phyloP scores from a whole-genome alignment of 371 early-diverging fungal species.

The Mortierella sp. region DNA sequence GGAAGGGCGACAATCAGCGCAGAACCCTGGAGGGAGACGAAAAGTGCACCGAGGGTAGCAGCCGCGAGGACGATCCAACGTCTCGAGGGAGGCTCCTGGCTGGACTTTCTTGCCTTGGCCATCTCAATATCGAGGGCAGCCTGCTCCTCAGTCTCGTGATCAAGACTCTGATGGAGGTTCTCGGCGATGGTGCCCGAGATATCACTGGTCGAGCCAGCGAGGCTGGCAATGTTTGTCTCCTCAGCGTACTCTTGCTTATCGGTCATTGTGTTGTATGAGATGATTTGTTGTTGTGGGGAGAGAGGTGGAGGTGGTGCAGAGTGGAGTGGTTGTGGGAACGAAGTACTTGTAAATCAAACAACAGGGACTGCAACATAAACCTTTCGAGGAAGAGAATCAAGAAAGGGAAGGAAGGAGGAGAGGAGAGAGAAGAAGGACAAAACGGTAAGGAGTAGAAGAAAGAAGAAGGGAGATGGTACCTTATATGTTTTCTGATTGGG shows the following conservation, averaged over 20 bases:
- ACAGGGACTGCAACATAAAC: not conserved
- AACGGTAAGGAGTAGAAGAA: not conserved
- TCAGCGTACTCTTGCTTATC: slow-evolving; percentile 35
- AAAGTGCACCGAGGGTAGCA: slow-evolving; percentile 48
- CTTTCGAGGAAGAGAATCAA: not conserved
- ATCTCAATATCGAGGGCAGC: slow-evolving; percentile 45
- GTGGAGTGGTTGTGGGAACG: not conserved
- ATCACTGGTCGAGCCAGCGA: slow-evolving; percentile 27
- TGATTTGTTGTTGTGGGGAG: not conserved
- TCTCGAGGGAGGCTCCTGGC: slow-evolving; percentile 40
- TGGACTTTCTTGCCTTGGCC: slow-evolving; percentile 36
- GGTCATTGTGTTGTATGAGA: slow-evolving; percentile 13
- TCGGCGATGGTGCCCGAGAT: slow-evolving; percentile 31
- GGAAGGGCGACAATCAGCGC: slow-evolving; percentile 52
- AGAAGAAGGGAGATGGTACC: not conserved
- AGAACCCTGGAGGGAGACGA: slow-evolving; percentile 51
- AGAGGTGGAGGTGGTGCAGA: not conserved
- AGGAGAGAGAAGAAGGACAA: not conserved
- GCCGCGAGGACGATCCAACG: slow-evolving; percentile 53
- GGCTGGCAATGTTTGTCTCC: not conserved
- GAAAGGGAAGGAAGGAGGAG: not conserved
- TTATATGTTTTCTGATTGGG: not conserved
- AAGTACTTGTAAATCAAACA: not conserved
- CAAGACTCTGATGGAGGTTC: slow-evolving; percentile 25
- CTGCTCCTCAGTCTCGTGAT: slow-evolving; percentile 44